Evolutionary conservation across 192 early-diverging fungal species (phyloP).

Genomic region (Linderina pennispora): DNA sequence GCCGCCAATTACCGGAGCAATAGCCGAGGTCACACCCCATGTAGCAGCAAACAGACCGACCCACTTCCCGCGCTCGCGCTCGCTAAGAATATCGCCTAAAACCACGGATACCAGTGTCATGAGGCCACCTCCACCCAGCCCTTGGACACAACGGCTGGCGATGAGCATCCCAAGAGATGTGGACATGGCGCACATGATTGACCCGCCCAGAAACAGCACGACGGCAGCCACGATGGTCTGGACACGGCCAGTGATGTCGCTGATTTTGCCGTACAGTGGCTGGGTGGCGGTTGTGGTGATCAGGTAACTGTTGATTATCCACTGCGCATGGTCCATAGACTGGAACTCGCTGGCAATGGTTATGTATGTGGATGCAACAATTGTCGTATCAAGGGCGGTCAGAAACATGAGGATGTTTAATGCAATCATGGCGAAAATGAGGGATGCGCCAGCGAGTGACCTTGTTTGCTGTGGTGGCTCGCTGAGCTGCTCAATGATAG

Average conservation of each 20-base stretch:
- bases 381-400: constrained; percentile 63
- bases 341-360: constrained; percentile 62
- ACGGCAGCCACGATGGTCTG: constrained; percentile 55
- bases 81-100: constrained; percentile 59
- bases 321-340: constrained; percentile 53
- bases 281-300: constrained; percentile 36
- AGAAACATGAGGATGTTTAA: constrained; percentile 50
- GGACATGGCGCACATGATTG: constrained; percentile 55
- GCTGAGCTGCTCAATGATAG: no score
- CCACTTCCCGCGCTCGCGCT: constrained; percentile 61
- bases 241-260: constrained; percentile 79
- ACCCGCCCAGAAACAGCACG: constrained; percentile 58
- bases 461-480: no score
- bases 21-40: constrained; percentile 49
- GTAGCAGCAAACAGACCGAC: constrained; percentile 50
- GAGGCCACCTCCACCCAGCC: constrained; percentile 62
- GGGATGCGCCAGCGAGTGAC: not conserved
- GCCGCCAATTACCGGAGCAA: constrained; percentile 57
- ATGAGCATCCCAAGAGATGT: constrained; percentile 55
- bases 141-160: constrained; percentile 62
- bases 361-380: constrained; percentile 62
- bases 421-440: constrained; percentile 5
- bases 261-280: constrained; percentile 58
- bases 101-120: constrained; percentile 60
- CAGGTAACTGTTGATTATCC: constrained; percentile 65